These are phyloP conservation scores for Lactarius quietus DNA, from an alignment of 768 basidiomycete genomes.

Conservation along the genomic window DNA sequence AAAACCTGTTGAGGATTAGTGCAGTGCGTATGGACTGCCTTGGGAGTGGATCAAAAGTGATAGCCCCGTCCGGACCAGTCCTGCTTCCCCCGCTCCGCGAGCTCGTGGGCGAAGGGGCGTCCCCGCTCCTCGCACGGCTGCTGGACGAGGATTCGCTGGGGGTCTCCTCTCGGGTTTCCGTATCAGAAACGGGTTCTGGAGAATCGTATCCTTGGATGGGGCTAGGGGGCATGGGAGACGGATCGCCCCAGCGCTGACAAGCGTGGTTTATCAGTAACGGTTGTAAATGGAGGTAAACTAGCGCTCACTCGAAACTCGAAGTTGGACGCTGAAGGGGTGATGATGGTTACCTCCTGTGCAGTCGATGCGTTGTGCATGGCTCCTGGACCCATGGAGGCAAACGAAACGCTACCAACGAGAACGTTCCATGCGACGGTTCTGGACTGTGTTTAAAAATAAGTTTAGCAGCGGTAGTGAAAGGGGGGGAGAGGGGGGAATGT, in stretches of 20 bases:
- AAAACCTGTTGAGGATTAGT: constrained; percentile 80
- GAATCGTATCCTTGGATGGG: constrained; percentile 20
- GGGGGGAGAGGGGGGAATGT: too few species aligned
- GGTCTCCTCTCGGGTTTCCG: constrained; percentile 1
- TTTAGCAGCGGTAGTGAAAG: neutral
- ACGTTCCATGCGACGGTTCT: constrained; percentile 73
- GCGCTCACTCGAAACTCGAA: constrained; percentile 38
- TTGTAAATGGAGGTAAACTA: constrained; percentile 47
- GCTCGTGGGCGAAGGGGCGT: constrained; percentile 9
- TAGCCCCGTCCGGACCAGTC: constrained; percentile 27
- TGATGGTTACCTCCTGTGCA: constrained; percentile 75
- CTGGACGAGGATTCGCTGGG: constrained; percentile 3
- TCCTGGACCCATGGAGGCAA: constrained; percentile 69
- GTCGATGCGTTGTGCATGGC: constrained; percentile 79
- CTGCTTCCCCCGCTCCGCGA: constrained; percentile 11
- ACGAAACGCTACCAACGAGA: constrained; percentile 73
- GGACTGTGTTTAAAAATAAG: constrained; percentile 34
- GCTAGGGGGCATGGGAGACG: constrained; percentile 57
- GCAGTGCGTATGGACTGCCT: constrained; percentile 71
- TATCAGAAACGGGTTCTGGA: constrained; percentile 10
- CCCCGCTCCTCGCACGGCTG: neutral
- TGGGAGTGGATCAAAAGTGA: constrained; percentile 61
- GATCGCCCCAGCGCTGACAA: constrained; percentile 63
- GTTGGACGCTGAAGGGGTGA: constrained; percentile 49
- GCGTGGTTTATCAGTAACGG: constrained; percentile 9